Evolutionary conservation across 75 land plant genomes (phyloP), one percentile per base, ranked within the genome.

Genomic region (Gnetum montanum): DNA sequence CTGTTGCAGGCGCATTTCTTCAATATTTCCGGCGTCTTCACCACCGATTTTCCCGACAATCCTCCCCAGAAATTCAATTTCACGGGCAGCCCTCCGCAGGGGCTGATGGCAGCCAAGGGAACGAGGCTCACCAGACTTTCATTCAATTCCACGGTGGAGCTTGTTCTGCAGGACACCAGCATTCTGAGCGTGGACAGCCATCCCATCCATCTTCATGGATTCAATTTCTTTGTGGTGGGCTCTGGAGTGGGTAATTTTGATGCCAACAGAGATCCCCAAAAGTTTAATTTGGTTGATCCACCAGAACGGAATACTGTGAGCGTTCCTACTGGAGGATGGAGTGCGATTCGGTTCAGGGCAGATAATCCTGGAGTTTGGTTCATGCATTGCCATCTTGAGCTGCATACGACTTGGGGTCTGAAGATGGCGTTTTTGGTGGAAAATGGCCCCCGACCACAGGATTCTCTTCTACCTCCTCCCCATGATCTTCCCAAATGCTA

Each of bases 281-380:
- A 43, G 3, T 81, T 81, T 68, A 81, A 81, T 61, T 66, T 79
- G 4, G 61, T 65, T 13, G 77, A 81, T 37, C 85, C 85, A 8
- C 67, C 66, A 10, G 60, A 59, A 53, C 46, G 73, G 22, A 78
- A 78, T 60, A 81, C 85, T 2, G 69, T 74, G 33, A 59, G 33
- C 8, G 73, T 81, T 3, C 77, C 77, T 0, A 31, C 46, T 22
- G 69, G 73, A 4, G 85, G 85, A 8, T 81, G 84, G 84, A 55
- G 57, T 15, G 82, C 82, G 15, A 49, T 81, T 37, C 72, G 84
- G 2, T 81, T 77, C 49, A 44, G 37, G 35, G 82, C 84, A 22
- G 65, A 60, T 31, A 76, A 76, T 36, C 84, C 88, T 52, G 88
- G 88, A 13, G 43, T 40, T 40, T 40, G 43, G 43, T 40, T 40